Percentiles rank a stretch among this genome's conserved stretches.
Evolutionary conservation across 2,329 filamentous ascomycete genomes (phyloP).

Genomic region (Pseudogymnoascus sp.): DNA sequence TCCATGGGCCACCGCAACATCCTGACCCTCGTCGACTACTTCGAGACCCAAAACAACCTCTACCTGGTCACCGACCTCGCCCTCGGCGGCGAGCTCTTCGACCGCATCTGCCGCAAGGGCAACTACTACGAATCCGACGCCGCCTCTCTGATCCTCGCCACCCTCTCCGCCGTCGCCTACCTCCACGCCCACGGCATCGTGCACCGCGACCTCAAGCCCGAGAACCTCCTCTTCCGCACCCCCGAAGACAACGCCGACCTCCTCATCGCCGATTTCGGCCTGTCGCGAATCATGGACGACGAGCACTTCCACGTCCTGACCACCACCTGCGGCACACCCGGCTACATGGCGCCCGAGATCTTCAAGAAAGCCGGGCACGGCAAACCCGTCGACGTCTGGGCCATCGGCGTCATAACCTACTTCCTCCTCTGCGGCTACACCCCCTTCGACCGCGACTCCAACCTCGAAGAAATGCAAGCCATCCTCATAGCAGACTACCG

Average conservation of each 20-base stretch:
- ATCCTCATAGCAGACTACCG: slow-evolving; percentile 95
- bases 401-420: slow-evolving; percentile 96
- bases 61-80: slow-evolving; percentile 97
- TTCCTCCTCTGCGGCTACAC: slow-evolving; percentile 98
- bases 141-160: slow-evolving; percentile 88
- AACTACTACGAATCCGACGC: slow-evolving; percentile 98
- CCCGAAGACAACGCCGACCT: slow-evolving; percentile 97
- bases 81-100: slow-evolving; percentile 92
- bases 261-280: slow-evolving; percentile 91
- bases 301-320: slow-evolving; percentile 97
- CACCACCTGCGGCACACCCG: slow-evolving; percentile 93
- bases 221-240: slow-evolving; percentile 93
- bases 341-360: slow-evolving; percentile 99
- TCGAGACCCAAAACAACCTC: slow-evolving; percentile 99
- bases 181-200: slow-evolving; percentile 98
- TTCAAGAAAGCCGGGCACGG: slow-evolving; percentile 98
- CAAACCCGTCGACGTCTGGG: slow-evolving; percentile 97
- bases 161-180: slow-evolving; percentile 94
- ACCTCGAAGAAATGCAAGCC: slow-evolving; percentile 99
- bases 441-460: slow-evolving; percentile 92
- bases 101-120: slow-evolving; percentile 96
- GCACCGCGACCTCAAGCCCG: slow-evolving; percentile 93
- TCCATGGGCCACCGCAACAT: slow-evolving; percentile 99
- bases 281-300: slow-evolving; percentile 99
- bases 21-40: slow-evolving; percentile 94